A percentile compares a stretch with the other conserved stretches of the same genome.
These are phyloP conservation scores for Boletus pseudopeckii DNA, from an alignment of 768 basidiomycete genomes.

Conservation along the genomic window DNA sequence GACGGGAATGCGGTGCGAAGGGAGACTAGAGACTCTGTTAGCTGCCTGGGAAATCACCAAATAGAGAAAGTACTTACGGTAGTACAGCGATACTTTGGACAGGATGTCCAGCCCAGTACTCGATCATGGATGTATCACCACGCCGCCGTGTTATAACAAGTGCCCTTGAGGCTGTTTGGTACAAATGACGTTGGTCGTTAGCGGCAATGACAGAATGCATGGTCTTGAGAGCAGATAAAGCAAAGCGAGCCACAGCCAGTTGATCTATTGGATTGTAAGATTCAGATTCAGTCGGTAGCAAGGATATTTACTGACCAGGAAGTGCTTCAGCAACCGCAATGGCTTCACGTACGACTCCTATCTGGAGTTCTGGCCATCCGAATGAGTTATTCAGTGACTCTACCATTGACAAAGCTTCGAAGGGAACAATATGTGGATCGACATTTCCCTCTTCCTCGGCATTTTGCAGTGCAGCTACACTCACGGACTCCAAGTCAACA, in stretches of 20 bases:
- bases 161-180: slow-evolving; percentile 68
- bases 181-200: slow-evolving; percentile 78
- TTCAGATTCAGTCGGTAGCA: neutral
- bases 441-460: slow-evolving; percentile 22
- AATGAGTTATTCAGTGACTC: slow-evolving; percentile 47
- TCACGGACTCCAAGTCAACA: slow-evolving; percentile 73
- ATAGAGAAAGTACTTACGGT: slow-evolving; percentile 49
- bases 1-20: slow-evolving; percentile 64
- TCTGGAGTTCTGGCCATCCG: slow-evolving; percentile 95
- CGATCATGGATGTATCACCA: slow-evolving; percentile 65
- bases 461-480: slow-evolving; percentile 37
- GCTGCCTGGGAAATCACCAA: neutral
- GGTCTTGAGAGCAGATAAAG: slow-evolving; percentile 80
- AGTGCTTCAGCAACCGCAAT: slow-evolving; percentile 88
- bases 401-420: slow-evolving; percentile 42
- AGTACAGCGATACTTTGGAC: slow-evolving; percentile 75
- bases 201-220: slow-evolving; percentile 66
- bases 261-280: slow-evolving; percentile 54
- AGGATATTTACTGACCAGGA: slow-evolving; percentile 56
- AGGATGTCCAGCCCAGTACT: slow-evolving; percentile 86
- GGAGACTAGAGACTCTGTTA: slow-evolving; percentile 47
- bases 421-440: slow-evolving; percentile 5
- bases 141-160: slow-evolving; percentile 71
- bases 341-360: slow-evolving; percentile 90
- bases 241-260: slow-evolving; percentile 79